Conservation (phyloP, 768 basidiomycete genomes). For the Kwoniella shandongensis region DNA sequence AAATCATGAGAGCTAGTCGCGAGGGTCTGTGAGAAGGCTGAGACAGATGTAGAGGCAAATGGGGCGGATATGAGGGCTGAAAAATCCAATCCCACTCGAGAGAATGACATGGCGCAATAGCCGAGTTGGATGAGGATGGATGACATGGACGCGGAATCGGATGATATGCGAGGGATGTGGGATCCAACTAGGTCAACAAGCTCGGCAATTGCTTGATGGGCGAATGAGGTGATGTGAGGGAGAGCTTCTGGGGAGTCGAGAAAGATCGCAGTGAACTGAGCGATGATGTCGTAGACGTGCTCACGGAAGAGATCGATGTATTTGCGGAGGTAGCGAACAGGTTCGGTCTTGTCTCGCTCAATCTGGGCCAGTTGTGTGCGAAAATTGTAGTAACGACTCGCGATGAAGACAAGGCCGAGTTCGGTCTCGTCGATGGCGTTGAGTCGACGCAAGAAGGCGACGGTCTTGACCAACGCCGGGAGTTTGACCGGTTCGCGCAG, state of each 20-base stretch:
- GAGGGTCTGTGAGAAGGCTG: slow-evolving; percentile 62
- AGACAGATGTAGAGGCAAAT: slow-evolving; percentile 65
- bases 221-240: slow-evolving; percentile 66
- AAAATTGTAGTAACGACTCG: slow-evolving; percentile 68
- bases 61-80: slow-evolving; percentile 66
- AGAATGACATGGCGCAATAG: slow-evolving; percentile 88
- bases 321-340: slow-evolving; percentile 74
- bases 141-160: slow-evolving; percentile 63
- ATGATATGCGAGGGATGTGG: slow-evolving; percentile 60
- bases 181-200: slow-evolving; percentile 57
- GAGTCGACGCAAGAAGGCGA: slow-evolving; percentile 83
- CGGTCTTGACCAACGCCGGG: slow-evolving; percentile 83
- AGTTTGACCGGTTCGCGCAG: slow-evolving; percentile 84
- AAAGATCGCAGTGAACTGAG: slow-evolving; percentile 86
- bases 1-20: slow-evolving; percentile 53
- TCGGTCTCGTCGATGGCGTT: slow-evolving; percentile 68
- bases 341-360: slow-evolving; percentile 68
- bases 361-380: slow-evolving; percentile 60
- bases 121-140: slow-evolving; percentile 88
- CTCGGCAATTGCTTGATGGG: slow-evolving; percentile 55
- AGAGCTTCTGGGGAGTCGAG: slow-evolving; percentile 60
- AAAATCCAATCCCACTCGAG: slow-evolving; percentile 91
- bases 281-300: slow-evolving; percentile 85
- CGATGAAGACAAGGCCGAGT: slow-evolving; percentile 81
- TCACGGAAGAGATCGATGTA: slow-evolving; percentile 91